phyloP scores from a whole-genome alignment of 768 basidiomycete genomes.

The Rhizopogon vinicolor region DNA sequence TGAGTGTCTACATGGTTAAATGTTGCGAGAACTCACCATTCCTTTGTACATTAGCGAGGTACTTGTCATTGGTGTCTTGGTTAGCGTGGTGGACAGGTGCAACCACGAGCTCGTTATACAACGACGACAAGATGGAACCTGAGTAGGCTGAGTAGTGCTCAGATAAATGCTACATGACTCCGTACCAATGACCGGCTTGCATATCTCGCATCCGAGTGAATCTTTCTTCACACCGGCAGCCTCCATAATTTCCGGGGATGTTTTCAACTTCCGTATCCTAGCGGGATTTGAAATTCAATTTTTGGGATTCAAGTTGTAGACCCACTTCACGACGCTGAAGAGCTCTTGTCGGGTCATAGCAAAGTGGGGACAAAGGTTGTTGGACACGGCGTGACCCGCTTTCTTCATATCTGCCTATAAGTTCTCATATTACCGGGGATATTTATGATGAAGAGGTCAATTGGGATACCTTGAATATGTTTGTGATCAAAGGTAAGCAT shows the following conservation, averaged over 20 bases:
- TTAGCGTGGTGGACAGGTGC: constrained; percentile 58
- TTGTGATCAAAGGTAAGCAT: constrained; percentile 54
- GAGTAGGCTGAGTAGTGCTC: not conserved
- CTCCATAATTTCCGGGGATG: constrained; percentile 51
- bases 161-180: not conserved
- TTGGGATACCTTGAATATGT: constrained; percentile 30
- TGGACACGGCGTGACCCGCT: constrained; percentile 52
- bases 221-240: constrained; percentile 41
- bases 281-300: not conserved
- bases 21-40: constrained; percentile 34
- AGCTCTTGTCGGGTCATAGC: constrained; percentile 60
- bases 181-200: constrained; percentile 62
- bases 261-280: constrained; percentile 55
- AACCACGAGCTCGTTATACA: constrained; percentile 65
- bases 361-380: constrained; percentile 64
- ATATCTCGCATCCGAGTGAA: constrained; percentile 66
- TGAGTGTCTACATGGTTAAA: not conserved
- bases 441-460: not conserved
- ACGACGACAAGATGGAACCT: constrained; percentile 39
- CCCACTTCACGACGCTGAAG: constrained; percentile 53
- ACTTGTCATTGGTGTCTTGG: constrained; percentile 70
- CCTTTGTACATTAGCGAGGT: constrained; percentile 69
- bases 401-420: constrained; percentile 61
- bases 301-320: not conserved
- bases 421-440: constrained; percentile 7